phyloP scores from a whole-genome alignment of 1,139 yeast genomes.

The Taiozyma onychis region DNA sequence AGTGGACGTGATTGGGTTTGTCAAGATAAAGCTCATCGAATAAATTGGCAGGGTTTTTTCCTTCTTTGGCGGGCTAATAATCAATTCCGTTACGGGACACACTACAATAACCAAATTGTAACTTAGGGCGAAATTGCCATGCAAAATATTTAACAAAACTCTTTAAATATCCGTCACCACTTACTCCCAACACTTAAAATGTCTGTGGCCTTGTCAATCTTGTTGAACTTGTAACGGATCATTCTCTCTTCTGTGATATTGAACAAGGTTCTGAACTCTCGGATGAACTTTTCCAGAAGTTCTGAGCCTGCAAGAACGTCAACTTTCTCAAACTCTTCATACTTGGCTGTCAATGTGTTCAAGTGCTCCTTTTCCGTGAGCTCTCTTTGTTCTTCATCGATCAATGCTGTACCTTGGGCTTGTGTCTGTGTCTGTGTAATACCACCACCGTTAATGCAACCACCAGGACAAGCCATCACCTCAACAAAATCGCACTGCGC shows the following conservation, averaged over 20 bases:
- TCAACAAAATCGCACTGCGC: conserved; percentile 77
- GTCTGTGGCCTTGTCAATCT: conserved; percentile 45
- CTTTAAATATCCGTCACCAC: conserved; percentile 24
- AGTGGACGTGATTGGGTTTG: background rate
- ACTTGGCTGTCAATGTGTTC: conserved; percentile 13
- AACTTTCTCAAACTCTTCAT: conserved; percentile 13
- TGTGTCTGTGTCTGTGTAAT: conserved; percentile 48
- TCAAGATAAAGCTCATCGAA: background rate
- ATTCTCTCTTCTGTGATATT: conserved; percentile 35
- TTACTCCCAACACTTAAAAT: conserved; percentile 31
- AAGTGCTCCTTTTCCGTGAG: conserved; percentile 15
- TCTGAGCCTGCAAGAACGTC: conserved; percentile 12
- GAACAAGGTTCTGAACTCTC: conserved; percentile 34
- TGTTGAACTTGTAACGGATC: conserved; percentile 40
- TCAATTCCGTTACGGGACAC: background rate
- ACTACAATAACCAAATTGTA: background rate
- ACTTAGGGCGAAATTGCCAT: background rate
- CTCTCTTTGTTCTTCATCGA: conserved; percentile 10
- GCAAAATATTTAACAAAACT: background rate
- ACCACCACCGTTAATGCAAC: conserved; percentile 98
- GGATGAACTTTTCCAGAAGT: conserved; percentile 2
- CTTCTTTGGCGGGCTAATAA: too few relatives aligned
- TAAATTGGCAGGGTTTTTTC: background rate
- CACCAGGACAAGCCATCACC: conserved; percentile 98
- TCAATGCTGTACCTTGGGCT: conserved; percentile 8